Evolutionary conservation across 306 rosid species (phyloP).

Genomic region (Dryas alaskensis): DNA sequence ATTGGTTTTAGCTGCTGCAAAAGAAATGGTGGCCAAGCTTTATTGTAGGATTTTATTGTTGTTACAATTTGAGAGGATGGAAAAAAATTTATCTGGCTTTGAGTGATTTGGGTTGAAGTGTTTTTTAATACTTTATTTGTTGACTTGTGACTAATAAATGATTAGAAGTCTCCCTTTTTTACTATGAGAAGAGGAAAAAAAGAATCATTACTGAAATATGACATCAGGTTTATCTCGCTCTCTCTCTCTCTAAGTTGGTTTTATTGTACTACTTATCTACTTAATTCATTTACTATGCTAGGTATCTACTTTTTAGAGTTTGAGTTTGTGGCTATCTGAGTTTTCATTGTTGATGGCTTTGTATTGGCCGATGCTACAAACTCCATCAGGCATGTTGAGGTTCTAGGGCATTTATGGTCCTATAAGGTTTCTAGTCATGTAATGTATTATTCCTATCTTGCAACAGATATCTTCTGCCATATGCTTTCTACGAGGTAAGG

Average conservation of each 20-base stretch:
- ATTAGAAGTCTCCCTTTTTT: no score
- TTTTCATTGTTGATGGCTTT: neutral
- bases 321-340: neutral
- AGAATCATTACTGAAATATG: no score
- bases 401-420: neutral
- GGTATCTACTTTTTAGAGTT: neutral
- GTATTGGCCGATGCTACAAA: neutral
- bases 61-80: no score
- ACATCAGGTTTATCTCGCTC: neutral
- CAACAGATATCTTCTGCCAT: slow-evolving; percentile 88
- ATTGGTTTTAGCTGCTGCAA: no score
- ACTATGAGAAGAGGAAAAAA: no score
- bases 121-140: no score
- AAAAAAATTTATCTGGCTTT: no score
- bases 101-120: no score
- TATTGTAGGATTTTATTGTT: no score
- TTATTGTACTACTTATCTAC: neutral
- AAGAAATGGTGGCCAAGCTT: no score
- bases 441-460: slow-evolving; percentile 19
- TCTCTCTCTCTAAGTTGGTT: neutral
- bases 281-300: neutral
- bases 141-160: no score
- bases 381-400: neutral
- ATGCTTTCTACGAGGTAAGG: slow-evolving; percentile 90
- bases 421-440: slow-evolving; percentile 10